Conservation (phyloP, 2,329 filamentous ascomycete genomes). For the Coniosporium tulheliwenetii region DNA sequence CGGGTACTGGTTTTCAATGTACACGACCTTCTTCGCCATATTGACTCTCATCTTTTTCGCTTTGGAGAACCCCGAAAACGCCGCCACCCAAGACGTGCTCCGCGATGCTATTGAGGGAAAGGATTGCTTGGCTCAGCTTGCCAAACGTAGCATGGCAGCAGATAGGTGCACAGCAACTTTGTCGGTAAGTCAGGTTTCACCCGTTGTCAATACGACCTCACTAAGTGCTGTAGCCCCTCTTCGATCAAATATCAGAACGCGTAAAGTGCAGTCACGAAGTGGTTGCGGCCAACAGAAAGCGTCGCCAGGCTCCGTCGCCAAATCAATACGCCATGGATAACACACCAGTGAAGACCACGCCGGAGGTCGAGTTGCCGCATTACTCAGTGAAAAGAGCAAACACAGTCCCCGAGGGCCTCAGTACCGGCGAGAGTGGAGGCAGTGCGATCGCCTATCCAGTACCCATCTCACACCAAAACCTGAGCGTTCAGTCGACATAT, state of each 20-base stretch:
- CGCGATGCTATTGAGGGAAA: conserved; percentile 75
- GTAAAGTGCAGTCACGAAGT: conserved; percentile 24
- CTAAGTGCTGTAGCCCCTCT: conserved; percentile 44
- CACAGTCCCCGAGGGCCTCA: too few relatives aligned
- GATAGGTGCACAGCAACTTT: conserved; percentile 70
- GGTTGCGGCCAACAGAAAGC: conserved; percentile 9
- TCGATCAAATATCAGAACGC: conserved; percentile 65
- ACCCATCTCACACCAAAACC: too few relatives aligned
- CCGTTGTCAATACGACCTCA: neutral
- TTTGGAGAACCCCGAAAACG: conserved; percentile 62
- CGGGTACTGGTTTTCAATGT: conserved; percentile 77
- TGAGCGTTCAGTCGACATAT: too few relatives aligned
- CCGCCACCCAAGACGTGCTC: conserved; percentile 62
- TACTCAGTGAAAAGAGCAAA: too few relatives aligned
- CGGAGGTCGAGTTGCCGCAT: too few relatives aligned
- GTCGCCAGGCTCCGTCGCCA: conserved; percentile 20
- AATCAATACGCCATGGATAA: conserved; percentile 6
- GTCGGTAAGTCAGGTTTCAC: conserved; percentile 37
- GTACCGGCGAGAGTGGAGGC: too few relatives aligned
- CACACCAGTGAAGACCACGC: too few relatives aligned
- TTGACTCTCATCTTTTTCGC: conserved; percentile 68
- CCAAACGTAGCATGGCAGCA: conserved; percentile 74
- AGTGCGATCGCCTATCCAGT: too few relatives aligned
- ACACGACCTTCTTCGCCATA: conserved; percentile 70
- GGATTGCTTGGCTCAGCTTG: conserved; percentile 63